Base-by-base conservation (phyloP, 306 rosid genomes). In the Rosa lucieae region DNA sequence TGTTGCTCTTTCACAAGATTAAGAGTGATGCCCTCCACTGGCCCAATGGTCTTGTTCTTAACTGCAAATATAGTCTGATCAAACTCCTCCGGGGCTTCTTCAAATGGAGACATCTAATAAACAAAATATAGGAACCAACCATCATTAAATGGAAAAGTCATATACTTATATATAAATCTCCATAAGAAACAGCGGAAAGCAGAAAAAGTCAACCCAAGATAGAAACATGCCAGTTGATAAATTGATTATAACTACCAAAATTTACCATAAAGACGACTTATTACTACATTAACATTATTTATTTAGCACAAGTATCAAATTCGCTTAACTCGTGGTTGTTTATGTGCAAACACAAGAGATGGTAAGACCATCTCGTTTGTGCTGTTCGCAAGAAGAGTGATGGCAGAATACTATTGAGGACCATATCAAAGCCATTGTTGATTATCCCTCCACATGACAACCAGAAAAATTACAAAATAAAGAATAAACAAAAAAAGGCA, bases 81-180 rank as follows among this genome's bases (percentile, higher is more conserved):
- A 44, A 95, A 95, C 84, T 95, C 99, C 88, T 93, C 92, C 5
- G 97, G 98, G 74, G 96, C 97, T 4, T 75, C 99, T 75, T 87
- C 97, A 69, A 49, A 77, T 72, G 97, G 98, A 35, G 98, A 91
- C 85, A 93, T 83, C 99, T 95, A 83, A 26, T 77, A 79, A 48
- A 62, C 73, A 84, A 59, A 70, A 78, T 17, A n/a, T 6, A 77
- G 59, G 68, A 75, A 73, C 73, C 73, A 88, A 78, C 53, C 37
- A 75, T 63, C 61, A 70, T 66, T 26, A 56, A 46, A 15, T 8
- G 5, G 51, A 46, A 20, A 56, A 44, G n/a, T 58, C 63, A 29
- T 5, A 29, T 13, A 29, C 20, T 76, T 9, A 47, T 21, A 53
- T 56, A 81, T n/a, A 68, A 48, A 67, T 73, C 68, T 65, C 43